Evolutionary conservation across 148 eudicot genomes (phyloP).

Genomic region (Rhododendron simsii): DNA sequence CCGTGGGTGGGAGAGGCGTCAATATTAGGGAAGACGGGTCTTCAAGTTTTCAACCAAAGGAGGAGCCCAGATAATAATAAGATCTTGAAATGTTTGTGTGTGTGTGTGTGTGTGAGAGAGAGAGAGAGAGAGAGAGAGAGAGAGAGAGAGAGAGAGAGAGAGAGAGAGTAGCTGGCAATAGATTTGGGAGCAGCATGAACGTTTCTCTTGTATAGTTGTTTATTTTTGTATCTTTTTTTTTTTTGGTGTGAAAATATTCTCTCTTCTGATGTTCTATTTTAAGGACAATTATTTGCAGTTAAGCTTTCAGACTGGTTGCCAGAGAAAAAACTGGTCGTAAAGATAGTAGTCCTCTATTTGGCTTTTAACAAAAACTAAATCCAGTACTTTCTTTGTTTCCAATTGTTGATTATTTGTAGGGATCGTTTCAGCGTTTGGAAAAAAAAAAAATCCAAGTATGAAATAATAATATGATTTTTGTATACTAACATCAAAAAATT

Average conservation of each 20-base stretch:
- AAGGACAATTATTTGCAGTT: slow-evolving; percentile 2
- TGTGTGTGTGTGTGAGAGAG: too few relatives aligned
- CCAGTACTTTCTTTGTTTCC: too few relatives aligned
- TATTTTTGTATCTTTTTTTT: not conserved
- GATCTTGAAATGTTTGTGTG: not conserved
- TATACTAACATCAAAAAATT: too few relatives aligned
- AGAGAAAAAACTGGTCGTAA: not conserved
- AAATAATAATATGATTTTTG: too few relatives aligned
- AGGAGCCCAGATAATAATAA: not conserved
- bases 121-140: too few relatives aligned
- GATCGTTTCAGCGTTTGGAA: not conserved
- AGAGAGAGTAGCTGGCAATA: not conserved
- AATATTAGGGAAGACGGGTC: slow-evolving; percentile 4
- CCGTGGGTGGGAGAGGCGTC: not conserved
- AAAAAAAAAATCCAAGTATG: too few relatives aligned
- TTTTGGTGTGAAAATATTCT: not conserved
- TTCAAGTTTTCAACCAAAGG: slow-evolving; percentile 5
- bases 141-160: too few relatives aligned
- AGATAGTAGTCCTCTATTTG: not conserved
- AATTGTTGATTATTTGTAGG: not conserved
- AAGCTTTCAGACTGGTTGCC: not conserved
- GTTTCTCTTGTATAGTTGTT: not conserved
- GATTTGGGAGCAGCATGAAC: not conserved
- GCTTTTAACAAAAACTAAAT: too few relatives aligned
- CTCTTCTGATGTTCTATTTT: not conserved